Base-by-base conservation (phyloP, 345 rosid species). In the Eucalyptus viminalis region DNA sequence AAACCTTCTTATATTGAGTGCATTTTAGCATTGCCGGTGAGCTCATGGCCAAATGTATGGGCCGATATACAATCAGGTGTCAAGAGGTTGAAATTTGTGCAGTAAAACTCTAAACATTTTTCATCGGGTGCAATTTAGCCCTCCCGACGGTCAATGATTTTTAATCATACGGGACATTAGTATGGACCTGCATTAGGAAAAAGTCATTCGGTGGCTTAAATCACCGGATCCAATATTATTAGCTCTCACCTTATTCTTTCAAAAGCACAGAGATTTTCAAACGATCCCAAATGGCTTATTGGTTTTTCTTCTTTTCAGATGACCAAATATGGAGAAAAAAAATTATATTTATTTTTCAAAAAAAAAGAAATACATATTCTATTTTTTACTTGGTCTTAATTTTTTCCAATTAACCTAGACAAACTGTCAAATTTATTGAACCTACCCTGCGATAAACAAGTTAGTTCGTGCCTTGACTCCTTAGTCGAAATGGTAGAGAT, bases 401-500 rank as follows among this genome's bases (percentile, higher is more conserved):
- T 86, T 47, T 47, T 86, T 56, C 54, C 31, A 47, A n/a, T 62
- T 12, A 62, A 13, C 16, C 2, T 62, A 3, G 31, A 12, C 31
- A 27, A 60, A 60, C 0, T 60, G 2, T 60, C 3, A 2, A 1
- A 54, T 54, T 49, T 49, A 49, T 49, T 13, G 50, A 49, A 49
- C 15, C 6, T 6, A 49, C 50, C 2, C 15, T 0, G 2, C 15
- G 6, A 0, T 49, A 15, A 5, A 49, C 2, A 14, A 49, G 51
- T 49, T 49, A 16, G 6, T 14, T 49, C 50, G 50, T 3, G 15
- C 5, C 16, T 49, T 49, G 16, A 49, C 6, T 14, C 1, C 14
- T 49, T 6, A 13, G 0, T 6, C 1, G 14, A 4, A 49, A 49
- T 14, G 13, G 50, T 12, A 49, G 14, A 49, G 50, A 12, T 49